These are phyloP conservation scores for Daldinia vernicosa DNA, from an alignment of 495 filamentous ascomycete species.

Conservation along the genomic window DNA sequence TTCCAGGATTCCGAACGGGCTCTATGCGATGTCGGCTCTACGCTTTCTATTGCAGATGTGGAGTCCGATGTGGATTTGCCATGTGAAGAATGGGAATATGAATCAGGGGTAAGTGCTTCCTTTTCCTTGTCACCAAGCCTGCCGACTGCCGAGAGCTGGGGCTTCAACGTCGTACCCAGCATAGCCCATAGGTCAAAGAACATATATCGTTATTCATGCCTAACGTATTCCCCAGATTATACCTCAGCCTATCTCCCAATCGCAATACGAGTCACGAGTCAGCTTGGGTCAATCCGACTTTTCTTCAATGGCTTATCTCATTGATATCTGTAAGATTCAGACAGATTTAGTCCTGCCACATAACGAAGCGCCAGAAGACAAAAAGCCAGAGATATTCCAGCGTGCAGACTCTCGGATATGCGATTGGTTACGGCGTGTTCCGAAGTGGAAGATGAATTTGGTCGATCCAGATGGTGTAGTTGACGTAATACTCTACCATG, in stretches of 20 bases:
- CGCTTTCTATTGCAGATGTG: conserved; percentile 44
- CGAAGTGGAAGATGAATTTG: conserved; percentile 69
- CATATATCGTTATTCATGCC: conserved; percentile 2
- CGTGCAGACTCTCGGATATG: conserved; percentile 72
- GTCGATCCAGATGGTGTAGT: conserved; percentile 67
- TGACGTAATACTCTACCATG: conserved; percentile 79
- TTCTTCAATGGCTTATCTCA: conserved; percentile 70
- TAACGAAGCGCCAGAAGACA: conserved; percentile 24
- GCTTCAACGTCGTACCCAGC: not conserved
- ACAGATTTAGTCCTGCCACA: conserved; percentile 65
- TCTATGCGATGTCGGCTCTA: conserved; percentile 43
- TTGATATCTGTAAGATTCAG: conserved; percentile 63
- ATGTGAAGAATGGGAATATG: conserved; percentile 69
- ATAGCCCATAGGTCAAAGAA: not conserved
- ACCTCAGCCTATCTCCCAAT: conserved; percentile 59
- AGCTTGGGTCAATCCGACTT: conserved; percentile 57
- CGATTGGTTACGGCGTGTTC: conserved; percentile 74
- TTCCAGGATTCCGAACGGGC: conserved; percentile 65
- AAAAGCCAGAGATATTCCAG: conserved; percentile 48
- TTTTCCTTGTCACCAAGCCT: conserved; percentile 1
- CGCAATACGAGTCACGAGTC: conserved; percentile 68
- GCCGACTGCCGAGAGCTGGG: not conserved
- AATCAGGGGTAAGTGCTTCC: conserved; percentile 56
- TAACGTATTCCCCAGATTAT: conserved; percentile 55
- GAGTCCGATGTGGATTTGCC: conserved; percentile 65